Percentiles rank a stretch among this genome's conserved stretches.
These are phyloP conservation scores for Venturiaceae sp. DNA, from an alignment of 2,329 filamentous ascomycete genomes.

Conservation along the genomic window DNA sequence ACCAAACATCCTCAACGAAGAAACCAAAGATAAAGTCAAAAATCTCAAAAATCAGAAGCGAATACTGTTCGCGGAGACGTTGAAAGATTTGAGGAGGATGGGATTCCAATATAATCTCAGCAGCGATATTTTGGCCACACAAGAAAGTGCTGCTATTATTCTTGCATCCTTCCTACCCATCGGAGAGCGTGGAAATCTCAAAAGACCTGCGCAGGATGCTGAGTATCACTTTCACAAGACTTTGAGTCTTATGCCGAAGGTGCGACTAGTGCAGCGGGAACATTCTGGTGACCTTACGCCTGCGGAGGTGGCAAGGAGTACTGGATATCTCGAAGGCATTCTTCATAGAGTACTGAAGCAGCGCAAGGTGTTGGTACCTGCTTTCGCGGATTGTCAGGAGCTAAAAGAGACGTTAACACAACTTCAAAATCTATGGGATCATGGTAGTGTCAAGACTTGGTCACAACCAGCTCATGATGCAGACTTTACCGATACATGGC, in stretches of 20 bases:
- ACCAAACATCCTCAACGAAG: constrained; percentile 68
- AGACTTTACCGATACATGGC: neutral
- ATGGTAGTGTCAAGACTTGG: neutral
- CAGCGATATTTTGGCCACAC: constrained; percentile 60
- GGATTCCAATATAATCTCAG: constrained; percentile 78
- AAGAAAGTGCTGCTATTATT: constrained; percentile 60
- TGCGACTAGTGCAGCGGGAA: constrained; percentile 57
- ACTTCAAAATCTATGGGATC: constrained; percentile 18
- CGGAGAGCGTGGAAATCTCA: constrained; percentile 15
- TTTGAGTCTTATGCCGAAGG: constrained; percentile 60
- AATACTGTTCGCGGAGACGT: constrained; percentile 78
- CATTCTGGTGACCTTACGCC: constrained; percentile 79
- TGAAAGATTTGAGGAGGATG: constrained; percentile 79
- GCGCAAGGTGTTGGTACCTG: constrained; percentile 38
- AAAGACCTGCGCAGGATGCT: constrained; percentile 30
- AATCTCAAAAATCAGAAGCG: constrained; percentile 87
- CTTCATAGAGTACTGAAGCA: constrained; percentile 57
- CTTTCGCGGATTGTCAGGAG: constrained; percentile 26
- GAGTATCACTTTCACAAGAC: constrained; percentile 73
- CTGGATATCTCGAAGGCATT: constrained; percentile 80
- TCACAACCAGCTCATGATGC: neutral
- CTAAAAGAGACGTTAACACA: constrained; percentile 29
- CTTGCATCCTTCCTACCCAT: constrained; percentile 45
- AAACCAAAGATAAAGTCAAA: constrained; percentile 75
- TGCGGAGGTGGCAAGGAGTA: constrained; percentile 68